A percentile compares a stretch with the other conserved stretches of the same genome.
These are phyloP conservation scores for Colletotrichum sp. DNA, from an alignment of 2,329 filamentous ascomycete genomes.

Conservation along the genomic window DNA sequence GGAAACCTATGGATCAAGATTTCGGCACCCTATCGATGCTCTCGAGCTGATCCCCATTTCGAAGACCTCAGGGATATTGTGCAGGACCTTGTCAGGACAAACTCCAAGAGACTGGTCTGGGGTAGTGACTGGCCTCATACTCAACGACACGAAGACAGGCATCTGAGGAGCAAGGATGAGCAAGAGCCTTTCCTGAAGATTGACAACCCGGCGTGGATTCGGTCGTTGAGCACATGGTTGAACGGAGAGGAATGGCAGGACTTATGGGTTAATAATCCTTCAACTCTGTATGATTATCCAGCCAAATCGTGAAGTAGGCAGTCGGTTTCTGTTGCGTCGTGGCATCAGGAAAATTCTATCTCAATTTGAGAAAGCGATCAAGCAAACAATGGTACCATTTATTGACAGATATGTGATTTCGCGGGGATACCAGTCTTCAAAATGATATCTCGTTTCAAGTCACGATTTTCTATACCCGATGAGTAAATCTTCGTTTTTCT, in stretches of 20 bases:
- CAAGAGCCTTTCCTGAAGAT: neutral
- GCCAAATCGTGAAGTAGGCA: rapidly evolving
- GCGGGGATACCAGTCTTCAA: no score
- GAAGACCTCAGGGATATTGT: neutral
- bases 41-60: neutral
- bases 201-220: neutral
- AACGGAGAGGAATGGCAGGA: neutral
- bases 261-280: neutral
- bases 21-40: neutral
- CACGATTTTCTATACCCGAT: neutral
- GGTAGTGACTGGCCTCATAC: neutral
- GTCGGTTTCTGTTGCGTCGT: rapidly evolving
- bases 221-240: neutral
- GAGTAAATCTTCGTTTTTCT: rapidly evolving
- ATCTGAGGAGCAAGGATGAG: neutral
- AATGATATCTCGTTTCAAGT: no score
- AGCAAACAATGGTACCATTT: rapidly evolving
- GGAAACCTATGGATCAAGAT: neutral
- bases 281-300: neutral
- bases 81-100: neutral
- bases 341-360: rapidly evolving
- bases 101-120: neutral
- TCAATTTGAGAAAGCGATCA: rapidly evolving
- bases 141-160: neutral
- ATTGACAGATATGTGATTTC: neutral